phyloP scores from a whole-genome alignment of 2,329 filamentous ascomycete genomes.

The Aspergillaceae sp. region DNA sequence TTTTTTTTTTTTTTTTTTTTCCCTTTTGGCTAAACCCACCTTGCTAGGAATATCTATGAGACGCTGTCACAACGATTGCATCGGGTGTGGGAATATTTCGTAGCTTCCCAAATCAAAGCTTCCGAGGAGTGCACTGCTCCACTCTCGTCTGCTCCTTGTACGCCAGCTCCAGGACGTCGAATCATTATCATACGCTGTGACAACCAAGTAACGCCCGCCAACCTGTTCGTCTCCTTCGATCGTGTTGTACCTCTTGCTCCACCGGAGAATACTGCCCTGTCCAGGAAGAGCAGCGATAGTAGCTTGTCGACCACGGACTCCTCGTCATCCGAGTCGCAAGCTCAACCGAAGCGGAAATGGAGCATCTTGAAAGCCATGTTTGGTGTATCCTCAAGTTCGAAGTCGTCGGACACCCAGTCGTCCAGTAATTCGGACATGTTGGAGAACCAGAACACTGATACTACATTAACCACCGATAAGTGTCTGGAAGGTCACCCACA shows the following conservation, averaged over 20 bases:
- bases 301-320: constrained; percentile 16
- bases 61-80: constrained; percentile 60
- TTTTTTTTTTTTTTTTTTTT: neutral
- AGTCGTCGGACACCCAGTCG: constrained; percentile 35
- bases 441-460: constrained; percentile 22
- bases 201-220: constrained; percentile 43
- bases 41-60: constrained; percentile 58
- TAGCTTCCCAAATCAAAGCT: constrained; percentile 62
- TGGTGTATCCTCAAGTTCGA: constrained; percentile 36
- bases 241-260: constrained; percentile 42
- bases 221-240: constrained; percentile 56
- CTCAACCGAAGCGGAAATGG: constrained; percentile 39
- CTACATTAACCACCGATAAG: constrained; percentile 14
- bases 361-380: constrained; percentile 45
- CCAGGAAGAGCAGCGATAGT: constrained; percentile 24
- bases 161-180: constrained; percentile 73
- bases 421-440: constrained; percentile 30
- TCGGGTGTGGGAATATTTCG: constrained; percentile 68
- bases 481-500: constrained; percentile 20
- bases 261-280: constrained; percentile 22
- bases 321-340: constrained; percentile 14
- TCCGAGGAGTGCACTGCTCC: constrained; percentile 48
- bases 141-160: constrained; percentile 71
- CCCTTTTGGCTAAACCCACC: constrained; percentile 4
- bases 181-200: constrained; percentile 87